Conservation (phyloP, 2,329 filamentous ascomycete genomes). For the Fusarium equiseti region DNA sequence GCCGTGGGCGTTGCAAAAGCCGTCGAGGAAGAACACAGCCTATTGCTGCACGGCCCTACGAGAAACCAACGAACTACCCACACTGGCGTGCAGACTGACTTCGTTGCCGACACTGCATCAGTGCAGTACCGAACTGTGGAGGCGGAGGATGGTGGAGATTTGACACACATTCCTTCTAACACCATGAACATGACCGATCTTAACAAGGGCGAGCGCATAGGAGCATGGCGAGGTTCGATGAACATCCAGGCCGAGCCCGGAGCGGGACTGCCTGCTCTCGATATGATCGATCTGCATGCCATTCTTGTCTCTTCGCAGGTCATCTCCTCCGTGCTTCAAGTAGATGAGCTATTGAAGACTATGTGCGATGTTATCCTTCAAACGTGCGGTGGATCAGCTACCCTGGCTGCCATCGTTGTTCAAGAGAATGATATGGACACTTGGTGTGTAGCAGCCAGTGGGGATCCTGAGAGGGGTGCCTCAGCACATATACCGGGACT, state of each 20-base stretch:
- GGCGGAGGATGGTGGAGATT: slow-evolving; percentile 59
- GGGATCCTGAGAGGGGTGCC: slow-evolving; percentile 76
- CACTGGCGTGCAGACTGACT: slow-evolving; percentile 76
- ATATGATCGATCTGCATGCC: slow-evolving; percentile 85
- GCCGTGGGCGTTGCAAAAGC: slow-evolving; percentile 76
- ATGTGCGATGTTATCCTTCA: slow-evolving; percentile 86
- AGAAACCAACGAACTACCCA: slow-evolving; percentile 71
- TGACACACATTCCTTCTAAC: slow-evolving; percentile 58
- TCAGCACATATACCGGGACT: slow-evolving; percentile 74
- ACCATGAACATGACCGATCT: slow-evolving; percentile 59
- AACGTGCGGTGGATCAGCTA: slow-evolving; percentile 77
- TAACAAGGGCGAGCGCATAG: slow-evolving; percentile 67
- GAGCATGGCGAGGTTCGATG: slow-evolving; percentile 73
- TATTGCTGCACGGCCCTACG: slow-evolving; percentile 73
- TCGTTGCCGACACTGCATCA: slow-evolving; percentile 67
- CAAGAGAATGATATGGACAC: slow-evolving; percentile 72
- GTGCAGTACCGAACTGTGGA: slow-evolving; percentile 64
- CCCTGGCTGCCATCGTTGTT: slow-evolving; percentile 79
- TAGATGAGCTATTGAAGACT: slow-evolving; percentile 80
- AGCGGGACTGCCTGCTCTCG: slow-evolving; percentile 76
- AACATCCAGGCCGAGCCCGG: slow-evolving; percentile 66
- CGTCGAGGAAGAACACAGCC: slow-evolving; percentile 75
- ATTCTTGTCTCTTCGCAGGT: slow-evolving; percentile 84
- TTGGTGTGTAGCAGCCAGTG: slow-evolving; percentile 81
- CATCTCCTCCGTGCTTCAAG: slow-evolving; percentile 80